Base-by-base conservation (phyloP, 2,329 filamentous ascomycete genomes). In the Stachybotrys echinatus region DNA sequence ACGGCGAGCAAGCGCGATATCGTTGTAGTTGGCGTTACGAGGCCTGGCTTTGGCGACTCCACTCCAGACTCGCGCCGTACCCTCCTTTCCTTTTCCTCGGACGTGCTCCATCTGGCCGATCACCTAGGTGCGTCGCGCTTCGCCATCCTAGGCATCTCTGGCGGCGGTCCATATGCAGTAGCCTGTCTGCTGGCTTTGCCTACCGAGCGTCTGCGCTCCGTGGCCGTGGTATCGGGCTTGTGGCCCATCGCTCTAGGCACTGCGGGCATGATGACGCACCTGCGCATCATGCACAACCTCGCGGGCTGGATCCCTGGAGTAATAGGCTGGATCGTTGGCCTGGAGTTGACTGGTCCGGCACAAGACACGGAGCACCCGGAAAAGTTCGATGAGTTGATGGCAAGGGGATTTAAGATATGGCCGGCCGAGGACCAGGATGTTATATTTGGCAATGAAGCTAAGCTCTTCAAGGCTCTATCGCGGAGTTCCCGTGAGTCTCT, bases 1-100 rank as follows among this genome's bases (percentile, higher is more conserved):
- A 48, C 51, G 6, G 39, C 48, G 2, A 22, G 19, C 4, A 53
- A 51, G 8, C 54, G 51, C 12, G 49, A 51, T 8, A 51, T 65
- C 6, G 62, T 62, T 23, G 39, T 71, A 23, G 56, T 72, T 19
- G 57, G 62, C 6, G 55, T 63, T 3, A 67, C 70, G 49, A 62
- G 69, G 2, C 69, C 69, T 1, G 69, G 69, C 17, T 65, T 65
- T 23, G 68, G 68, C 17, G 50, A 62, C 14, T 69, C 66, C 27
- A 61, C 67, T 8, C 61, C 59, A 23, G 58, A 64, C 43, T 57
- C 61, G 6, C 50, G 50, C 21, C 55, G 63, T 19, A 51, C 45
- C 31, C 51, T 65, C 14, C 42, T 58, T n/a, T 60, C 65, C 53
- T 65, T 56, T 52, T 56, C 61, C 1, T 47, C 40, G 31, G 62